phyloP scores from a whole-genome alignment of 345 rosid genomes.

The Citrus reticulata region DNA sequence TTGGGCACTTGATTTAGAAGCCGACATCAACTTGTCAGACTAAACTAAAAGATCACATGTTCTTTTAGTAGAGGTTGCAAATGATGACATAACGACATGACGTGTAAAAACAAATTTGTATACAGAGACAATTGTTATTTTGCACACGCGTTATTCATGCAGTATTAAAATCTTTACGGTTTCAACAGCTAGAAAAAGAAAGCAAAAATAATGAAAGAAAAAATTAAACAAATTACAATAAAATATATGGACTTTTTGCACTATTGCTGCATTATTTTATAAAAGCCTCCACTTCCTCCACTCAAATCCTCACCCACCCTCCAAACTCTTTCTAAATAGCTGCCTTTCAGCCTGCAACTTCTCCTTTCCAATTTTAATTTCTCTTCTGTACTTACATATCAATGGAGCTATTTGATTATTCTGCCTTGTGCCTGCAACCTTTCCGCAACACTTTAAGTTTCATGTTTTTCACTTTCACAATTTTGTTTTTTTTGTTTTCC shows the following conservation, averaged over 20 bases:
- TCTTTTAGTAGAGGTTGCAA: not conserved
- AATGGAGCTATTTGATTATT: constrained; percentile 20
- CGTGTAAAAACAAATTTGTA: too few relatives aligned
- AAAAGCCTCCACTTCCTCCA: not conserved
- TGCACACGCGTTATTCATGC: constrained; percentile 23
- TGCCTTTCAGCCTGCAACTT: not conserved
- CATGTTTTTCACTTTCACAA: constrained; percentile 30
- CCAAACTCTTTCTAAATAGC: not conserved
- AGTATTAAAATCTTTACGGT: not conserved
- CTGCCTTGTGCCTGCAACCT: constrained; percentile 16
- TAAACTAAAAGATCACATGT: not conserved
- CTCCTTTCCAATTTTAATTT: not conserved
- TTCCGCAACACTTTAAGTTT: constrained; percentile 15
- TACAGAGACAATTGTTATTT: too few relatives aligned
- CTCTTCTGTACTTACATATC: not conserved
- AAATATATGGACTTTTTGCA: not conserved
- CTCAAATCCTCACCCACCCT: not conserved
- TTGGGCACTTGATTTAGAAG: not conserved
- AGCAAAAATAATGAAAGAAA: too few relatives aligned
- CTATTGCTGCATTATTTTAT: not conserved
- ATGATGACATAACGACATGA: not conserved
- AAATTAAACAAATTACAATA: too few relatives aligned
- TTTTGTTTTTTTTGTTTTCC: constrained; percentile 25
- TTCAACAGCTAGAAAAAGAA: not conserved
- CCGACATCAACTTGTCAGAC: not conserved